phyloP scores from a whole-genome alignment of 1,284 basidiomycete species.

The Sporisorium graminicola region DNA sequence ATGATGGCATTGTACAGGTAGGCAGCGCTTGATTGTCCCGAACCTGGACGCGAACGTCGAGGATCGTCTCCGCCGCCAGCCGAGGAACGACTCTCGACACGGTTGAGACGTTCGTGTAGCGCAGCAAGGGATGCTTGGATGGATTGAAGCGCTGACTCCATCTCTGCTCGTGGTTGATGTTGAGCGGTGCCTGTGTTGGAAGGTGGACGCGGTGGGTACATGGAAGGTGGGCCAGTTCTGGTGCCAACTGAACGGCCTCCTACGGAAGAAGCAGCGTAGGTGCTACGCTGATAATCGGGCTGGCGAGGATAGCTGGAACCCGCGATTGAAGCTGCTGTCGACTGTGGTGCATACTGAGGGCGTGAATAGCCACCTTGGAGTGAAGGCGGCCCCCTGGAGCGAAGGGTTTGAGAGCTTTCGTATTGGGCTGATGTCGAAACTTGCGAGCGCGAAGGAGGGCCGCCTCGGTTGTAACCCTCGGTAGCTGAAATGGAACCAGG shows the following conservation, averaged over 20 bases:
- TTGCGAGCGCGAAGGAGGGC: slow-evolving; percentile 36
- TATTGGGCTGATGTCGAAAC: slow-evolving; percentile 21
- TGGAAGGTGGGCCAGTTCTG: slow-evolving; percentile 16
- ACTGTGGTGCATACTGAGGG: slow-evolving; percentile 27
- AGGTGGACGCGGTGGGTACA: slow-evolving; percentile 34
- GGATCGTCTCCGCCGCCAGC: slow-evolving; percentile 27
- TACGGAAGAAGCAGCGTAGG: slow-evolving; percentile 58
- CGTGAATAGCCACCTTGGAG: slow-evolving; percentile 37
- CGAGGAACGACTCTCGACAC: slow-evolving; percentile 52
- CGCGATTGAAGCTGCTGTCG: slow-evolving; percentile 38
- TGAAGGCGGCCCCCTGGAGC: slow-evolving; percentile 32
- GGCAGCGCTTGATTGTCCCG: slow-evolving; percentile 11
- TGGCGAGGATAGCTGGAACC: slow-evolving; percentile 41
- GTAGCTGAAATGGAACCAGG: slow-evolving; percentile 36
- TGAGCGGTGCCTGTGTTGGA: slow-evolving; percentile 38
- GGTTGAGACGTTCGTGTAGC: slow-evolving; percentile 82
- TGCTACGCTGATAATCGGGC: slow-evolving; percentile 43
- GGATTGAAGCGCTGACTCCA: slow-evolving; percentile 75
- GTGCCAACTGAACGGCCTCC: slow-evolving; percentile 55
- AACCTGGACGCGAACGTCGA: slow-evolving; percentile 17
- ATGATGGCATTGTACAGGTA: slow-evolving; percentile 33
- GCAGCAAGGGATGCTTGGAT: slow-evolving; percentile 90
- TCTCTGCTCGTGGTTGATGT: slow-evolving; percentile 41
- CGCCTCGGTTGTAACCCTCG: slow-evolving; percentile 27
- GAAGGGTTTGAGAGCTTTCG: slow-evolving; percentile 12